Evolutionary conservation across 2,329 filamentous ascomycete genomes (phyloP).

Genomic region (Pyrenophora tritici-repentis): DNA sequence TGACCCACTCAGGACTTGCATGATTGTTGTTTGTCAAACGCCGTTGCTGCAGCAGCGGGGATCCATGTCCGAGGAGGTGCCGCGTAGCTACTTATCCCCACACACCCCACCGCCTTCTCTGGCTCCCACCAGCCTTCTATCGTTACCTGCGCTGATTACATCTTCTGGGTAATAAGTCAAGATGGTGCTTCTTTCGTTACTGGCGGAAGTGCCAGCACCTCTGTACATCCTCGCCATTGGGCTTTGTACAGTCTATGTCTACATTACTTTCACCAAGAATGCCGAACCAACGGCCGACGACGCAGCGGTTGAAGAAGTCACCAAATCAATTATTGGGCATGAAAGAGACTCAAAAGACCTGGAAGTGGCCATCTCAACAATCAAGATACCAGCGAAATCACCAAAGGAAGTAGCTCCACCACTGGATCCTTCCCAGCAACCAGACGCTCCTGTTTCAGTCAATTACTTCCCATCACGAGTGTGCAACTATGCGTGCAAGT

Average conservation of each 20-base stretch:
- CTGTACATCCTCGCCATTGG: background rate
- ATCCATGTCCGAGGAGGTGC: too few species aligned
- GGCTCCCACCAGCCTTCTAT: too few species aligned
- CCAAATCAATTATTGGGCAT: too few species aligned
- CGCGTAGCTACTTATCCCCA: too few species aligned
- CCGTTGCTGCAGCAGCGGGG: background rate
- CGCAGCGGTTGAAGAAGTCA: too few species aligned
- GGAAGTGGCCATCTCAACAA: background rate
- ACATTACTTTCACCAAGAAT: background rate
- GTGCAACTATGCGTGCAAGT: background rate
- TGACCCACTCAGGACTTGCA: background rate
- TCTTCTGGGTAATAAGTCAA: background rate
- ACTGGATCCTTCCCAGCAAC: constrained; percentile 1
- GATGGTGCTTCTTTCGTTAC: constrained; percentile 2
- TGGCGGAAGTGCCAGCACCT: background rate
- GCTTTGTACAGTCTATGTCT: background rate
- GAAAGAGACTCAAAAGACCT: too few species aligned
- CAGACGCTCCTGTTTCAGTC: constrained; percentile 1
- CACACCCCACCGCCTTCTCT: too few species aligned
- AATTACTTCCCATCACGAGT: background rate
- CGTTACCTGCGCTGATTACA: too few species aligned
- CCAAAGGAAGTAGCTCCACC: background rate
- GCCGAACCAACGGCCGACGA: background rate
- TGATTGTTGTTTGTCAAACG: constrained; percentile 1
- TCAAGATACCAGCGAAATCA: background rate